phyloP scores from a whole-genome alignment of 1,284 basidiomycete genomes.

The Rhodotorula sp. region DNA sequence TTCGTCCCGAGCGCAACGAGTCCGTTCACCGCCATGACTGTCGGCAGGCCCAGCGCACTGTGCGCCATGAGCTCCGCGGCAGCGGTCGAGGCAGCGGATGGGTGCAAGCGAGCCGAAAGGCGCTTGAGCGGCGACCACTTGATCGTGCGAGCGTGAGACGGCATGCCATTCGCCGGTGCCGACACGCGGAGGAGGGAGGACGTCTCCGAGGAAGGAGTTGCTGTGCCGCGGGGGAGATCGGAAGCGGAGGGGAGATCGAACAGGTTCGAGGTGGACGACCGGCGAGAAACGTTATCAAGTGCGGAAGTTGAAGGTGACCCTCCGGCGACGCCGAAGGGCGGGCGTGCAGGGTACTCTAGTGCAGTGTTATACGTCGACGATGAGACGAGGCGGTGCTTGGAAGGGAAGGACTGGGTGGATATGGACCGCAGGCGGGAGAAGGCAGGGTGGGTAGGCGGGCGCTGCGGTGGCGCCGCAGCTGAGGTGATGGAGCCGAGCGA shows the following conservation, averaged over 20 bases:
- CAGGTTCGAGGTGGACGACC: conserved; percentile 30
- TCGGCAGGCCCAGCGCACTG: conserved; percentile 62
- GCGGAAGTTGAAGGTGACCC: conserved; percentile 29
- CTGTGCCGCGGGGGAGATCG: conserved; percentile 6
- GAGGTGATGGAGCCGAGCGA: conserved; percentile 33
- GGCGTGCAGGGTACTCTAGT: conserved; percentile 17
- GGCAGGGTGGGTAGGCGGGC: conserved; percentile 42
- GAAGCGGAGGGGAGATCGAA: conserved; percentile 25
- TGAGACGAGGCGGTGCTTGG: conserved; percentile 25
- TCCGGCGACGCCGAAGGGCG: conserved; percentile 6
- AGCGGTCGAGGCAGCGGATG: conserved; percentile 18
- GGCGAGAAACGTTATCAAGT: conserved; percentile 43
- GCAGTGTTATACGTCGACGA: conserved; percentile 34
- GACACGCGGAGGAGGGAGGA: neutral
- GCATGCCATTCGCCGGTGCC: neutral
- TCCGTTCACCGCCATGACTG: conserved; percentile 80
- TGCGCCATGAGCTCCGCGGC: conserved; percentile 16
- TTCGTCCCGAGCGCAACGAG: conserved; percentile 87
- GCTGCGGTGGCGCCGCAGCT: conserved; percentile 10
- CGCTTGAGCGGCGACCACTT: conserved; percentile 73
- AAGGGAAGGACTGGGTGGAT: conserved; percentile 37
- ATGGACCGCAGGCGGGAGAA: conserved; percentile 42
- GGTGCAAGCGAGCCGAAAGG: conserved; percentile 61
- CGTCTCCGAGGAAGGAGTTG: conserved; percentile 2
- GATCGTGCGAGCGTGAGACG: conserved; percentile 50